Evolutionary conservation across 1,284 basidiomycete species (phyloP).

Genomic region (Boletus mariae): DNA sequence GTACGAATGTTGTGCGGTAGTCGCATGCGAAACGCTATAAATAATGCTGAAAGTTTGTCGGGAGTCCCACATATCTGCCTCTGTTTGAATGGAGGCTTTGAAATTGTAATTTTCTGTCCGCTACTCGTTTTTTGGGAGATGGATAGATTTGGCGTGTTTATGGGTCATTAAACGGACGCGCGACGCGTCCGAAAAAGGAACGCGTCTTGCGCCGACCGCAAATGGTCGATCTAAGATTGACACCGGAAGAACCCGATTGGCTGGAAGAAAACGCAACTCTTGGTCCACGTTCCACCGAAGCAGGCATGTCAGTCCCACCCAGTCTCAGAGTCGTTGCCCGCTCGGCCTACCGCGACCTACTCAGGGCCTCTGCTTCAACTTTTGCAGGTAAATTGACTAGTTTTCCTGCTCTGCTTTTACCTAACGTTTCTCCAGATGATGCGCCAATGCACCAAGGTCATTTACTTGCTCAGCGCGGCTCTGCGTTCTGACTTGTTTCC

Average conservation of each 20-base stretch:
- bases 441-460: slow-evolving; percentile 49
- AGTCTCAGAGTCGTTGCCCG: slow-evolving; percentile 53
- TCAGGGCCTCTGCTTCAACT: slow-evolving; percentile 60
- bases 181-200: slow-evolving; percentile 40
- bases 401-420: background rate
- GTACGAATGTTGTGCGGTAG: slow-evolving; percentile 20
- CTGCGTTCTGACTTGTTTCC: slow-evolving; percentile 10
- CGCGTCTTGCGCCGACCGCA: slow-evolving; percentile 40
- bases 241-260: slow-evolving; percentile 19
- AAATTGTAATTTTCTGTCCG: slow-evolving; percentile 29
- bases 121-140: slow-evolving; percentile 28
- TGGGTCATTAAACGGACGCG: slow-evolving; percentile 24
- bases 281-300: background rate
- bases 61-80: slow-evolving; percentile 16
- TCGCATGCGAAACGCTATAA: slow-evolving; percentile 16
- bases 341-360: slow-evolving; percentile 66
- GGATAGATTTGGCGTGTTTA: slow-evolving; percentile 36
- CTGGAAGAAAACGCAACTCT: slow-evolving; percentile 2
- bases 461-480: slow-evolving; percentile 6
- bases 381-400: slow-evolving; percentile 50
- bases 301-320: slow-evolving; percentile 43
- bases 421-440: slow-evolving; percentile 44
- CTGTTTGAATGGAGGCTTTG: slow-evolving; percentile 18
- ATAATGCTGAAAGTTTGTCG: slow-evolving; percentile 15
- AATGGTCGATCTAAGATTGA: slow-evolving; percentile 31